Conservation (phyloP, 1,139 yeast species). For the Geotrichum carabidarum region DNA sequence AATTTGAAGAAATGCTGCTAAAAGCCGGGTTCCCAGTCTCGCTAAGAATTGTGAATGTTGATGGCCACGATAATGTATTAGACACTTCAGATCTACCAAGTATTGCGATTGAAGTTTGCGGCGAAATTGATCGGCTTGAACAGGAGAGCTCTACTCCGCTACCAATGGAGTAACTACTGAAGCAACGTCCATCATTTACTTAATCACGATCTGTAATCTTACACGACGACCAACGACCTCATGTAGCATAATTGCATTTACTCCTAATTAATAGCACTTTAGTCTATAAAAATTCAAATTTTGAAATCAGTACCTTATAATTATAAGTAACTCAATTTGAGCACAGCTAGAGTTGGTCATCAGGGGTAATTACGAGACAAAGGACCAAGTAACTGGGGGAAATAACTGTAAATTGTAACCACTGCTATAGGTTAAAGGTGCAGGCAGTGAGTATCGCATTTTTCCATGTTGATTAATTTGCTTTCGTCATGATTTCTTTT, state of each 20-base stretch:
- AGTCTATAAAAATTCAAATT: too few relatives aligned
- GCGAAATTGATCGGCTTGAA: constrained; percentile 20
- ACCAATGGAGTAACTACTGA: neutral
- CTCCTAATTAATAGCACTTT: too few relatives aligned
- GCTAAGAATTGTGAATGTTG: constrained; percentile 20
- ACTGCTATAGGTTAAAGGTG: too few relatives aligned
- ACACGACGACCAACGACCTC: neutral
- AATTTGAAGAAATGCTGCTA: constrained; percentile 21
- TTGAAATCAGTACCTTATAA: too few relatives aligned
- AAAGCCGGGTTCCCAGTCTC: constrained; percentile 21
- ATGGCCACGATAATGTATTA: constrained; percentile 23
- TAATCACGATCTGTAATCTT: neutral
- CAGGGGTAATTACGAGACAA: too few relatives aligned
- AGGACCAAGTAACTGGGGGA: too few relatives aligned
- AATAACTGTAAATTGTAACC: too few relatives aligned
- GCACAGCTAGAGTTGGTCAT: too few relatives aligned
- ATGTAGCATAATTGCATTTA: constrained; percentile 1
- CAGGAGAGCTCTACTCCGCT: constrained; percentile 7
- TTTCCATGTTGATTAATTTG: too few relatives aligned
- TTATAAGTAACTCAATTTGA: too few relatives aligned
- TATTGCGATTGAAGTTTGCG: constrained; percentile 21
- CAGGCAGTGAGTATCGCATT: too few relatives aligned
- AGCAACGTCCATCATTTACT: neutral
- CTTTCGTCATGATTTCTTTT: too few relatives aligned
- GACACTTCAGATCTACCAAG: constrained; percentile 22